phyloP scores from a whole-genome alignment of 2,329 filamentous ascomycete species.

The Penicillium sp. region DNA sequence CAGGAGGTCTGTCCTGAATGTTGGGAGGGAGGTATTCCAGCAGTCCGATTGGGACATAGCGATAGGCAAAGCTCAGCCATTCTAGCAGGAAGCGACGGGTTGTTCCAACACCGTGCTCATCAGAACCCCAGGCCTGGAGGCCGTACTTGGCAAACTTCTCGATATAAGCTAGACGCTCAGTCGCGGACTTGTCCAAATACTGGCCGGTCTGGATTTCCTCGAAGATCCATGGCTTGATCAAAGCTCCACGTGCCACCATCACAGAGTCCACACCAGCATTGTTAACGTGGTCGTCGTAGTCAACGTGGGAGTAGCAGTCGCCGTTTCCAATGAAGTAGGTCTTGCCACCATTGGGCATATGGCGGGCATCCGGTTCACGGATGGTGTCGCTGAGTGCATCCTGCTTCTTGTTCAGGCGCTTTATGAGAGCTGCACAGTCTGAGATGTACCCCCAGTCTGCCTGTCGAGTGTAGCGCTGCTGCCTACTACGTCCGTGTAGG shows the following conservation, averaged over 20 bases:
- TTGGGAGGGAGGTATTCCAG: slow-evolving; percentile 79
- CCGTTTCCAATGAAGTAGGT: slow-evolving; percentile 94
- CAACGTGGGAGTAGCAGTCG: slow-evolving; percentile 85
- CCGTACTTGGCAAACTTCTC: slow-evolving; percentile 87
- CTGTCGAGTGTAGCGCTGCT: slow-evolving; percentile 82
- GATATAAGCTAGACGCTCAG: slow-evolving; percentile 73
- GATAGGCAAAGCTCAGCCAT: slow-evolving; percentile 85
- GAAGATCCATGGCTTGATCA: slow-evolving; percentile 97
- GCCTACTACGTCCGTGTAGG: slow-evolving; percentile 81
- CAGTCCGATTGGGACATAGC: slow-evolving; percentile 83
- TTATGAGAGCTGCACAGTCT: slow-evolving; percentile 76
- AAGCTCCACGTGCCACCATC: slow-evolving; percentile 91
- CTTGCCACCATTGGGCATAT: slow-evolving; percentile 59
- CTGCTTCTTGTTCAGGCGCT: slow-evolving; percentile 63
- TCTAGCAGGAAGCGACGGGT: slow-evolving; percentile 88
- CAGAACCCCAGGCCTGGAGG: slow-evolving; percentile 87
- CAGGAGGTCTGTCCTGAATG: slow-evolving; percentile 80
- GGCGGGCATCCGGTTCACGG: slow-evolving; percentile 65
- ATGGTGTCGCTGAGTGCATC: slow-evolving; percentile 64
- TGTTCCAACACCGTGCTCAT: slow-evolving; percentile 84
- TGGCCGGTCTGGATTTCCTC: slow-evolving; percentile 88
- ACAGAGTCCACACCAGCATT: slow-evolving; percentile 78
- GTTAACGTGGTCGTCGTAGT: slow-evolving; percentile 71
- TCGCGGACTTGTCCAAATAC: slow-evolving; percentile 88
- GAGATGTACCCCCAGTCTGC: slow-evolving; percentile 96